These are phyloP conservation scores for Oxyria digyna DNA, from an alignment of 148 eudicot genomes.

Conservation along the genomic window DNA sequence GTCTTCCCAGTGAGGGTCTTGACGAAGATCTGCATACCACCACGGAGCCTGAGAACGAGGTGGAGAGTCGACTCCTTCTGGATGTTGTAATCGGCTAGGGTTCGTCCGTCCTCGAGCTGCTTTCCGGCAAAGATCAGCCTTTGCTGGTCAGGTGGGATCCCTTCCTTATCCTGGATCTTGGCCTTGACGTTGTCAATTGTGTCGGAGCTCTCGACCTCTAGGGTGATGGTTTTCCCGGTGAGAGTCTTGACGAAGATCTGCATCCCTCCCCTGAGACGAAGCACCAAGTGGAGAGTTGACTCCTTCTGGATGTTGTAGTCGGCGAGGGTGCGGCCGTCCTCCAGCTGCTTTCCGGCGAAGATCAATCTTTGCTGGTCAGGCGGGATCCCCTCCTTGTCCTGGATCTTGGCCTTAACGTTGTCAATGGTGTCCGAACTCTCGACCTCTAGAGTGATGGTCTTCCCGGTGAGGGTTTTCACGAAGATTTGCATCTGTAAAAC, in stretches of 20 bases:
- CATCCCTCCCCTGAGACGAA: neutral
- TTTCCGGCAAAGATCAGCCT: constrained; percentile 4
- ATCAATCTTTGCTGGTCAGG: constrained; percentile 23
- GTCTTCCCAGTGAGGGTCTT: constrained; percentile 4
- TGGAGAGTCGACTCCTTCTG: constrained; percentile 8
- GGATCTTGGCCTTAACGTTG: constrained; percentile 11
- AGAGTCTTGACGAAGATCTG: constrained; percentile 3
- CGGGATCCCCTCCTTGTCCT: constrained; percentile 19
- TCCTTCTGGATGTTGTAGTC: constrained; percentile 13
- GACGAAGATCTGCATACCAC: constrained; percentile 6
- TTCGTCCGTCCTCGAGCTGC: neutral
- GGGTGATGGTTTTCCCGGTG: neutral
- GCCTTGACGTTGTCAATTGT: constrained; percentile 1
- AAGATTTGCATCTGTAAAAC: constrained; percentile 7
- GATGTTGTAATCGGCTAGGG: constrained; percentile 4
- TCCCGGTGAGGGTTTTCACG: constrained; percentile 8
- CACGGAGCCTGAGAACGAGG: constrained; percentile 8
- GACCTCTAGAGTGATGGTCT: constrained; percentile 9
- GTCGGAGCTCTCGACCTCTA: constrained; percentile 2
- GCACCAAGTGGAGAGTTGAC: constrained; percentile 8
- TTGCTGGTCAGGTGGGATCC: constrained; percentile 7
- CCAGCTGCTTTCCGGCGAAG: constrained; percentile 21
- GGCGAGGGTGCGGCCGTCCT: constrained; percentile 17
- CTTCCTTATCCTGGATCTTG: constrained; percentile 4
- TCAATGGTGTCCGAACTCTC: constrained; percentile 10